These are phyloP conservation scores for Colletotrichum graminicola DNA, from an alignment of 2,329 filamentous ascomycete species.

Conservation along the genomic window DNA sequence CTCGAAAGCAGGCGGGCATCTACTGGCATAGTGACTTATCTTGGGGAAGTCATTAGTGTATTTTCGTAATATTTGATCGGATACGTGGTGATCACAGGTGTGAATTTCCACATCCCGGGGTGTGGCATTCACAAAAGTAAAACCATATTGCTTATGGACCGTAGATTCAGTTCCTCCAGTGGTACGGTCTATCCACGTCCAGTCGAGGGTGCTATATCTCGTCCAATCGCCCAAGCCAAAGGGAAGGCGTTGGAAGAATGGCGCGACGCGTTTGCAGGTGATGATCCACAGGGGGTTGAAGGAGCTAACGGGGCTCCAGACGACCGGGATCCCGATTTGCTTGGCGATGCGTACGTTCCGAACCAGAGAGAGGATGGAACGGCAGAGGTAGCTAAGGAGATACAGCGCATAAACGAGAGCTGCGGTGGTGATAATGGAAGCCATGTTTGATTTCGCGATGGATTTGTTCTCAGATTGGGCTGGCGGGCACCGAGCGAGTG, in stretches of 20 bases:
- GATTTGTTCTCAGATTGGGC: too few relatives aligned
- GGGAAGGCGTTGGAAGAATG: background rate
- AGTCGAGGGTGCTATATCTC: background rate
- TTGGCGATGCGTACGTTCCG: background rate
- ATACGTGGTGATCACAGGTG: background rate
- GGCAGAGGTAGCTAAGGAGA: too few relatives aligned
- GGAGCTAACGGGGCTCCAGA: constrained; percentile 20
- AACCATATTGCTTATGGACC: constrained; percentile 11
- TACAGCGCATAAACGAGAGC: too few relatives aligned
- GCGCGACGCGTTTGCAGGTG: background rate
- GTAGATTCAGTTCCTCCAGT: background rate
- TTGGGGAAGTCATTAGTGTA: background rate
- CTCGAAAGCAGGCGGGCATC: background rate
- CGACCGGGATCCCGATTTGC: constrained; percentile 12
- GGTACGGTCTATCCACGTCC: constrained; percentile 14
- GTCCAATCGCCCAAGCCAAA: background rate
- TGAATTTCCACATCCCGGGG: constrained; percentile 18
- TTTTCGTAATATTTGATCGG: background rate
- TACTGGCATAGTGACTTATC: constrained; percentile 14
- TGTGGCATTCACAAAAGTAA: constrained; percentile 14
- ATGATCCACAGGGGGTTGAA: constrained; percentile 23
- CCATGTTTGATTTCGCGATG: too few relatives aligned
- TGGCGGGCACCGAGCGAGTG: too few relatives aligned
- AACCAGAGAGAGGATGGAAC: background rate
- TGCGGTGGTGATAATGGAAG: too few relatives aligned